phyloP scores from a whole-genome alignment of 345 rosid genomes.

The Dimocarpus longan region DNA sequence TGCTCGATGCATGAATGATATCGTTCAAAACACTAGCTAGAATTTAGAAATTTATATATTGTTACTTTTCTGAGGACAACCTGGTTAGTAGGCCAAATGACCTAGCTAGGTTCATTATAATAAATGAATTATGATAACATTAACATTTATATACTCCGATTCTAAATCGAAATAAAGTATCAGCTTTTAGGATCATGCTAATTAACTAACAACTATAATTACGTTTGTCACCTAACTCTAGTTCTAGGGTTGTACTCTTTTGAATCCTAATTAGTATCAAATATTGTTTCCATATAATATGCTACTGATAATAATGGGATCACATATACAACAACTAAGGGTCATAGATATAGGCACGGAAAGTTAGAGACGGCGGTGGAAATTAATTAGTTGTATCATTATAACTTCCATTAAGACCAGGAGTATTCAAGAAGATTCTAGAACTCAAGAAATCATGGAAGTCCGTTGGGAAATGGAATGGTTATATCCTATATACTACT shows the following conservation, averaged over 20 bases:
- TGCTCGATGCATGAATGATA: neutral
- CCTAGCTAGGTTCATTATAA: too few relatives aligned
- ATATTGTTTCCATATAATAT: neutral
- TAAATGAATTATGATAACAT: neutral
- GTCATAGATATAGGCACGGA: neutral
- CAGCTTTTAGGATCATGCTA: neutral
- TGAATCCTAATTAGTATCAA: too few relatives aligned
- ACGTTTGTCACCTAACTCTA: neutral
- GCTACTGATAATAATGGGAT: neutral
- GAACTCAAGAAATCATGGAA: too few relatives aligned
- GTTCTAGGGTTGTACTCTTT: neutral
- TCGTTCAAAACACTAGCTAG: neutral
- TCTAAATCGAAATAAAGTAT: slow-evolving; percentile 8
- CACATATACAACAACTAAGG: neutral
- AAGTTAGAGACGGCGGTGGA: neutral
- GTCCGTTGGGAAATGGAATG: too few relatives aligned
- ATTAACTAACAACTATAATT: neutral
- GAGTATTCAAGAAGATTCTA: too few relatives aligned
- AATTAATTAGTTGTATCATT: too few relatives aligned
- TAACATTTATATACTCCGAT: neutral
- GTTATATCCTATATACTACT: too few relatives aligned
- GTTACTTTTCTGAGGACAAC: neutral
- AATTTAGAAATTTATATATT: neutral
- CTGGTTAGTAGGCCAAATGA: neutral
- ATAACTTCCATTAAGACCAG: too few relatives aligned